A percentile compares a stretch with the other conserved stretches of the same genome.
These are phyloP conservation scores for Filosporella fistucella DNA, from an alignment of 495 filamentous ascomycete genomes.

Conservation along the genomic window DNA sequence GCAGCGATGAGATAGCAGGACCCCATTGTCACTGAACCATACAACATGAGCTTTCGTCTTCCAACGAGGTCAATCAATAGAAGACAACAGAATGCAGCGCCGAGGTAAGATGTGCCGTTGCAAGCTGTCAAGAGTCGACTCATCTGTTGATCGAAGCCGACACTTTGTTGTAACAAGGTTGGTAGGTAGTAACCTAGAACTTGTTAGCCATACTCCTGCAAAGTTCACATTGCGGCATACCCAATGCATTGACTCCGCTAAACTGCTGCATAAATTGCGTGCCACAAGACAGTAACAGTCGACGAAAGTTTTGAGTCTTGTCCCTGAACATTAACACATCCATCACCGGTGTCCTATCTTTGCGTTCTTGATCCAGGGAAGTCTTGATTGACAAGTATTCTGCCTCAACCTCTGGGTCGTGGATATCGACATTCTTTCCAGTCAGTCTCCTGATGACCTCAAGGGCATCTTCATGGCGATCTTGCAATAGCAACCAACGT, in stretches of 20 bases:
- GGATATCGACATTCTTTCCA: constrained; percentile 49
- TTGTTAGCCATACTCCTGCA: no score
- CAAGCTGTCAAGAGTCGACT: constrained; percentile 61
- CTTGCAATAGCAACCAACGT: constrained; percentile 60
- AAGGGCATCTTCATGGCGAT: constrained; percentile 60
- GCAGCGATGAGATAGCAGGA: no score
- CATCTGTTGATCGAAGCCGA: constrained; percentile 46
- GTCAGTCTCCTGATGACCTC: constrained; percentile 63
- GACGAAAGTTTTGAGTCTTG: constrained; percentile 21
- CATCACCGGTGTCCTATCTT: constrained; percentile 1
- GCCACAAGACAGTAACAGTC: constrained; percentile 53
- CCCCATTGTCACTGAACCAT: no score
- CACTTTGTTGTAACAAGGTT: constrained; percentile 60
- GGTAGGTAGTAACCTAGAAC: constrained; percentile 79
- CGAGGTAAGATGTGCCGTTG: constrained; percentile 69
- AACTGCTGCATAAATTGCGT: constrained; percentile 75
- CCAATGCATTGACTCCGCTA: constrained; percentile 69
- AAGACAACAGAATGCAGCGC: constrained; percentile 64
- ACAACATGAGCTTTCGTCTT: constrained; percentile 63
- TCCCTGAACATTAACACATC: constrained; percentile 16
- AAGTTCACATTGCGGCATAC: no score
- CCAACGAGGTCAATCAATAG: constrained; percentile 72
- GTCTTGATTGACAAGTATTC: constrained; percentile 32
- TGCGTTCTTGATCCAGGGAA: constrained; percentile 1
- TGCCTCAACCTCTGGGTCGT: constrained; percentile 33